Percentiles rank a stretch among this genome's conserved stretches.
These are phyloP conservation scores for Lecanosticta acicola DNA, from an alignment of 2,329 filamentous ascomycete species.

Conservation along the genomic window DNA sequence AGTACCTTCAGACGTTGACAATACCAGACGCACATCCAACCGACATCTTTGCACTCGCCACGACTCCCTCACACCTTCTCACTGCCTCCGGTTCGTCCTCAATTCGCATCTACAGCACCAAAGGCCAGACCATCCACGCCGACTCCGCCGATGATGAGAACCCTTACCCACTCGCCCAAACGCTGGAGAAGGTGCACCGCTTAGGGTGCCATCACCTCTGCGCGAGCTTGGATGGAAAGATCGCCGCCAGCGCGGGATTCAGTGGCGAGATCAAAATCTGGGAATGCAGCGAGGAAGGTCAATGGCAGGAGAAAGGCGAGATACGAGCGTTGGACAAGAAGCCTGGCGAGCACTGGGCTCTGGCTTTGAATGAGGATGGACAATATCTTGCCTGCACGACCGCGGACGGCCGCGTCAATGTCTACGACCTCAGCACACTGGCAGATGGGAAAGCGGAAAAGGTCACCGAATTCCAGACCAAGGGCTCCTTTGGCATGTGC, in stretches of 20 bases:
- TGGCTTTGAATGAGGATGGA: conserved; percentile 79
- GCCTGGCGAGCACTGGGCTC: conserved; percentile 75
- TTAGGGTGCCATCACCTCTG: conserved; percentile 88
- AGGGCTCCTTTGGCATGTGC: conserved; percentile 84
- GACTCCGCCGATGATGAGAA: conserved; percentile 44
- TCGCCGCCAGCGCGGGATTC: conserved; percentile 80
- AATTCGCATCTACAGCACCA: conserved; percentile 73
- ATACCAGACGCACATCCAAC: conserved; percentile 59
- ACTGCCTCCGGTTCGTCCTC: conserved; percentile 80
- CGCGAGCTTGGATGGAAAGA: conserved; percentile 61
- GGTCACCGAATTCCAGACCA: conserved; percentile 81
- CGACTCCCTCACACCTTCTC: conserved; percentile 51
- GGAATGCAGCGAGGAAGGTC: conserved; percentile 48
- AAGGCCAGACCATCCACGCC: conserved; percentile 31
- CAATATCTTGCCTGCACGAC: conserved; percentile 80
- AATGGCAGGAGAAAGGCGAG: conserved; percentile 47
- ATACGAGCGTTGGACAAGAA: conserved; percentile 39
- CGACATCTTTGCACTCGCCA: conserved; percentile 35
- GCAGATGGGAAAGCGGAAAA: conserved; percentile 46
- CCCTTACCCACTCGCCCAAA: conserved; percentile 70
- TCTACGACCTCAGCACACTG: conserved; percentile 61
- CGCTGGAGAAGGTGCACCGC: conserved; percentile 71
- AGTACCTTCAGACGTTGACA: conserved; percentile 91
- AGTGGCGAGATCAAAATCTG: conserved; percentile 84
- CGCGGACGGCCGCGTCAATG: conserved; percentile 79